Base-by-base conservation (phyloP, 495 filamentous ascomycete genomes). In the Hypoxylon fragiforme region DNA sequence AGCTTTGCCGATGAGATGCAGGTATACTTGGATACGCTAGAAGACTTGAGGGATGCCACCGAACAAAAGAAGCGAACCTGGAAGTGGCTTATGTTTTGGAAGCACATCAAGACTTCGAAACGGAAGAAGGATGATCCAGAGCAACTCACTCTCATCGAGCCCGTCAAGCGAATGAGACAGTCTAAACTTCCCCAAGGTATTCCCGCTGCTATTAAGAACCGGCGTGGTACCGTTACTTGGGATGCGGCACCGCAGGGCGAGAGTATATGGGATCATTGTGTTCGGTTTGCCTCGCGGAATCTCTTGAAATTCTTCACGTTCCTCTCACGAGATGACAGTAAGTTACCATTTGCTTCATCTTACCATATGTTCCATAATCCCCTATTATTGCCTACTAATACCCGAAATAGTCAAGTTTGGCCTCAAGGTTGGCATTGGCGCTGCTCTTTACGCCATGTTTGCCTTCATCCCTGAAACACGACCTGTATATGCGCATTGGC, bases 1-100 rank as follows among this genome's bases (percentile, higher is more conserved):
- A 86, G 90, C 55, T 90, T 97, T 68, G 91, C 91, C 0, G 88
- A 95, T 64, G 90, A 96, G 65, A 86, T 95, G 77, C 81, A 88
- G 48, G 81, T 77, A 8, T 89, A 92, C 54, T 69, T 98, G n/a
- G 77, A 87, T 32, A 85, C 95, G 14, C 65, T 98, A 14, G 90
- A 95, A 57, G 87, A 96, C 41, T 67, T 97, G 51, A 90, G 92
- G 59, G 75, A 81, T 40, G 81, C 81, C 32, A 75, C 78, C 24
- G 78, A 88, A 46, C 64, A 73, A 19, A 81, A 83, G 37, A 74
- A 73, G 20, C 75, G 85, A 41, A 87, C 88, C 5, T 98, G 94
- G 92, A 78, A 79, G 4, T 98, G 94, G 94, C 60, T 96, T 26
- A 83, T 80, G 55, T 86, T 95, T 67, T 97, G 94, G 92, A 78